Conservation (phyloP, 495 filamentous ascomycete species). For the Aspergillus campestris region DNA sequence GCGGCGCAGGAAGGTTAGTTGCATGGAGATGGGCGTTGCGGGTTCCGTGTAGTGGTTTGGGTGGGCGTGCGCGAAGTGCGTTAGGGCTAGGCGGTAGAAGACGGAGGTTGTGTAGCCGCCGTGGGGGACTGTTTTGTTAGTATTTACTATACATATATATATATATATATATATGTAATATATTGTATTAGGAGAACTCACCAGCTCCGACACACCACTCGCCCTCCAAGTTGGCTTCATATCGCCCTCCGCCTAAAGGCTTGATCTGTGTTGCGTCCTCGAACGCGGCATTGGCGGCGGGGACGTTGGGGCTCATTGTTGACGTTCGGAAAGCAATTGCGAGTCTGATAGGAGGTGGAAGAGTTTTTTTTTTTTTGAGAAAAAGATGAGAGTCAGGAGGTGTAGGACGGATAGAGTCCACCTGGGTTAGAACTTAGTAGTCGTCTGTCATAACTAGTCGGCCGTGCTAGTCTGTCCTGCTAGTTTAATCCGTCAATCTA, state of each 20-base stretch:
- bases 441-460: too few species aligned
- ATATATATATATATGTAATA: not conserved
- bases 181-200: conserved; percentile 18
- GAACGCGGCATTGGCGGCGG: conserved; percentile 34
- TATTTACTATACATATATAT: conserved; percentile 6
- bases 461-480: too few species aligned
- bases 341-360: too few species aligned
- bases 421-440: too few species aligned
- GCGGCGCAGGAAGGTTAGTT: conserved; percentile 65
- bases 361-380: too few species aligned
- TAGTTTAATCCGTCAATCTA: too few species aligned
- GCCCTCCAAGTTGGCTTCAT: conserved; percentile 46
- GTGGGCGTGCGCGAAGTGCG: conserved; percentile 60
- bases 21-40: conserved; percentile 50
- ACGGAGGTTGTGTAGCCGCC: conserved; percentile 68
- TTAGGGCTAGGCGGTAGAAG: conserved; percentile 50
- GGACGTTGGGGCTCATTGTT: conserved; percentile 1
- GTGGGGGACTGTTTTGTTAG: conserved; percentile 56
- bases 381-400: too few species aligned
- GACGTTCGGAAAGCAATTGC: too few species aligned
- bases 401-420: too few species aligned
- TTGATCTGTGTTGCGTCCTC: conserved; percentile 49
- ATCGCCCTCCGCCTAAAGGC: conserved; percentile 51
- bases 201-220: conserved; percentile 68
- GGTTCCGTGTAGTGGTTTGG: conserved; percentile 49